Base-by-base conservation (phyloP, 1,139 yeast species). In the Kluyveromyces sp. region DNA sequence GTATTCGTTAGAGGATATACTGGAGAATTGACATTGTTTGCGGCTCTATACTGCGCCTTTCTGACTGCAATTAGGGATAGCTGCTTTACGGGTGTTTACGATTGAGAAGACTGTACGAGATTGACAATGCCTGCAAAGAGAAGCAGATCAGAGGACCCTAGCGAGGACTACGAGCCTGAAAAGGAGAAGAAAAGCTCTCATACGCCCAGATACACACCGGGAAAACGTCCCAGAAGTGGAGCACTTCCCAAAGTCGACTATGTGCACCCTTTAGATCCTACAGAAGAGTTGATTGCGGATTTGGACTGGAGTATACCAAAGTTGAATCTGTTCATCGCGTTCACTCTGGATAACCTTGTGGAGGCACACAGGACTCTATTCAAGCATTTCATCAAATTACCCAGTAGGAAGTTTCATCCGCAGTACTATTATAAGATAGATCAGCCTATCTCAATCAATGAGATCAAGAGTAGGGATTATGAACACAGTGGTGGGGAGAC, bases 391-490 rank as follows among this genome's bases (percentile, higher is more conserved):
- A 60, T 78, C 45, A 78, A 79, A 54, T 67, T 86, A 34, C 96
- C 95, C 2, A 73, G 83, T 31, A 82, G 77, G 57, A 82, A 82
- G 52, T 67, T 76, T 33, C 87, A 84, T 52, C 95, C 96, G 0
- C 94, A 85, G 57, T 92, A 89, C 64, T 84, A 81, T 59, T 74
- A 77, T 43, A 70, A 81, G 47, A 78, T 85, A 30, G 63, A 64
- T 20, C 60, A 67, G n/a, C 94, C 95, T 2, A 75, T 84, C 8
- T 79, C 92, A 1, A 61, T 85, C 11, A 64, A 75, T 39, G 94
- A 84, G 51, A 80, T 83, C 36, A 75, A 70, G 50, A 57, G 61
- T 9, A 58, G 69, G 61, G 55, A 79, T 70, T 56, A 64, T 66
- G 43, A 60, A 45, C 55, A 51, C 29, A 49, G 50, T 15, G 78